Conservation (phyloP, 2,329 filamentous ascomycete genomes). For the Colletotrichum tamarilloi region DNA sequence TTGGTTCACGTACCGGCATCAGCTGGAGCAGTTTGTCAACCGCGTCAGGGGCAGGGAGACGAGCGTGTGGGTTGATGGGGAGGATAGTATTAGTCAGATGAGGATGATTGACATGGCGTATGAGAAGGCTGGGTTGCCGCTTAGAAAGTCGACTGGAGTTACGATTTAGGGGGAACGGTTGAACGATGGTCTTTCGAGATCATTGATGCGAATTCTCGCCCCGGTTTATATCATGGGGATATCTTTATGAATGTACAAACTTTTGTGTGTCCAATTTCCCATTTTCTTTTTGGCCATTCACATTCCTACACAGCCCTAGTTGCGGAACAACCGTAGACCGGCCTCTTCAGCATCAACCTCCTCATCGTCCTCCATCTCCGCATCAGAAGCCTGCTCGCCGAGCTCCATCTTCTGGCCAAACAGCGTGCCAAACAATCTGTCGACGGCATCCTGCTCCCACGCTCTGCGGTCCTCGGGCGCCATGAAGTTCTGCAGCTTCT, state of each 20-base stretch:
- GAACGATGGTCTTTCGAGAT: no score
- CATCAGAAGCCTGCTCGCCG: constrained; percentile 61
- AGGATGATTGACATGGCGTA: constrained; percentile 60
- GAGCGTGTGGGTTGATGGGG: constrained; percentile 51
- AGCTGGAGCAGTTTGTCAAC: constrained; percentile 62
- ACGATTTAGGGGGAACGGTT: neutral
- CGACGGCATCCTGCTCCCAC: constrained; percentile 86
- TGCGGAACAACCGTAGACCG: constrained; percentile 65
- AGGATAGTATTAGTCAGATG: constrained; percentile 58
- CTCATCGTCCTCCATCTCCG: constrained; percentile 60
- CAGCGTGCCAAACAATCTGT: constrained; percentile 79
- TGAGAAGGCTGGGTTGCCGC: constrained; percentile 43
- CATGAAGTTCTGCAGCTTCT: constrained; percentile 99
- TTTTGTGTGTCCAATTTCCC: neutral
- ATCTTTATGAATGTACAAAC: constrained; percentile 21
- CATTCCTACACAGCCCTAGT: constrained; percentile 37
- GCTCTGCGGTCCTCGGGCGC: constrained; percentile 83
- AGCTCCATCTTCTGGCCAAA: constrained; percentile 78
- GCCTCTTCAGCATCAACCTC: constrained; percentile 62
- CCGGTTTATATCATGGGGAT: constrained; percentile 22
- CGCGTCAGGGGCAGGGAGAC: constrained; percentile 51
- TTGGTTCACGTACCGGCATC: constrained; percentile 58
- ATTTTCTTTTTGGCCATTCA: neutral
- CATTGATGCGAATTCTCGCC: no score
- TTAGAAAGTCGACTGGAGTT: constrained; percentile 35